Conservation (phyloP, 2,329 filamentous ascomycete species). For the Biscogniauxia mediterranea region DNA sequence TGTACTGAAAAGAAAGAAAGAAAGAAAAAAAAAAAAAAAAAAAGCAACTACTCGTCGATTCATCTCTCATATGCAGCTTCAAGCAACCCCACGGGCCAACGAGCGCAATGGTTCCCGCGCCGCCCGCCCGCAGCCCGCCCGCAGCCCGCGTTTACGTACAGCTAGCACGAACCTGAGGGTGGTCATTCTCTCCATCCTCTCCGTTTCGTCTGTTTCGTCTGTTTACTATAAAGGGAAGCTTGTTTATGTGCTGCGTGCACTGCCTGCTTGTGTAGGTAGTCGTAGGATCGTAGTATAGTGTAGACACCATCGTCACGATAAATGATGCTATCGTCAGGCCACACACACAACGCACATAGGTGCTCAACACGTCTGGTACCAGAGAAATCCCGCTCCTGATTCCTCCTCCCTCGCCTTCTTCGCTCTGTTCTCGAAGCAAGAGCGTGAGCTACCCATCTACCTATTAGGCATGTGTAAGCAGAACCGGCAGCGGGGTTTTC, state of each 20-base stretch:
- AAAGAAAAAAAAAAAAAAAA: too few species aligned
- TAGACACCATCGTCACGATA: background rate
- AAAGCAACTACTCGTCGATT: background rate
- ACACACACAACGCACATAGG: background rate
- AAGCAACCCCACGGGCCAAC: background rate
- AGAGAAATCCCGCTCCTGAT: background rate
- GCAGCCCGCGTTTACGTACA: background rate
- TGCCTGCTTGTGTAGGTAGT: too few species aligned
- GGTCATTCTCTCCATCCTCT: too few species aligned
- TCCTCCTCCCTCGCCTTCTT: background rate
- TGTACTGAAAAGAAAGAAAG: too few species aligned
- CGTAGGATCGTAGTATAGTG: too few species aligned
- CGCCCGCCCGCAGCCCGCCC: too few species aligned
- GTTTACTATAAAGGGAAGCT: too few species aligned
- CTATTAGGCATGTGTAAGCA: background rate
- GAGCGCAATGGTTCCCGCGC: background rate
- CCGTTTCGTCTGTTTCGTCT: too few species aligned
- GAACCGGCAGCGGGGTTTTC: background rate
- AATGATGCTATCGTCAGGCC: background rate
- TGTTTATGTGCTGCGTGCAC: too few species aligned
- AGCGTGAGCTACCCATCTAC: too few species aligned
- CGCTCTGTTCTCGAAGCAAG: too few species aligned
- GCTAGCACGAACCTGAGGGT: background rate
- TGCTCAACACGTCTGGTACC: background rate
- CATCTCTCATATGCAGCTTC: background rate